These are phyloP conservation scores for Camelina sativa DNA, from an alignment of 345 rosid genomes.

Conservation along the genomic window DNA sequence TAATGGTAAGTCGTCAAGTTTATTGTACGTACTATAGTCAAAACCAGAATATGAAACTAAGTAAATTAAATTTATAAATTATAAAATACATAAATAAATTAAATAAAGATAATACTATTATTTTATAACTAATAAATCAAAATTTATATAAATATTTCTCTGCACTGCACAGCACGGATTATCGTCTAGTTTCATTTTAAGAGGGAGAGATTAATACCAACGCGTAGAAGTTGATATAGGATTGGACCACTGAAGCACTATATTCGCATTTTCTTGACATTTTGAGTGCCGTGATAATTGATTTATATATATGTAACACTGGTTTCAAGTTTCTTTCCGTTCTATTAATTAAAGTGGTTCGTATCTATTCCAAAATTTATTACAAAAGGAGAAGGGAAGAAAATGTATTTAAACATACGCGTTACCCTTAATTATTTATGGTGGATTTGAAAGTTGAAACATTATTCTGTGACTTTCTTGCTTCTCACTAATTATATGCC, in stretches of 20 bases:
- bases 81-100: too few species aligned
- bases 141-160: too few species aligned
- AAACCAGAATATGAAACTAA: too few species aligned
- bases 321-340: background rate
- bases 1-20: too few species aligned
- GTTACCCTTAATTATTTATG: background rate
- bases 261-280: slow-evolving; percentile 18
- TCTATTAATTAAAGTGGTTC: background rate
- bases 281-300: slow-evolving; percentile 14
- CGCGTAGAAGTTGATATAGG: background rate
- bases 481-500: background rate
- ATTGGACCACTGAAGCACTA: slow-evolving; percentile 13
- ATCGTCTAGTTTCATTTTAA: background rate
- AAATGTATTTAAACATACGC: background rate
- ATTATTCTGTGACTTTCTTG: slow-evolving; percentile 24
- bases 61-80: too few species aligned
- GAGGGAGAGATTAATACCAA: background rate
- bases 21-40: too few species aligned
- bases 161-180: too few species aligned
- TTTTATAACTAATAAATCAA: too few species aligned
- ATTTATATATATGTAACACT: background rate
- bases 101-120: too few species aligned
- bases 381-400: background rate
- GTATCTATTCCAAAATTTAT: slow-evolving; percentile 14
- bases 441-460: slow-evolving; percentile 25